These are phyloP conservation scores for Magnusiomyces suaveolens DNA, from an alignment of 1,139 yeast species.

Conservation along the genomic window DNA sequence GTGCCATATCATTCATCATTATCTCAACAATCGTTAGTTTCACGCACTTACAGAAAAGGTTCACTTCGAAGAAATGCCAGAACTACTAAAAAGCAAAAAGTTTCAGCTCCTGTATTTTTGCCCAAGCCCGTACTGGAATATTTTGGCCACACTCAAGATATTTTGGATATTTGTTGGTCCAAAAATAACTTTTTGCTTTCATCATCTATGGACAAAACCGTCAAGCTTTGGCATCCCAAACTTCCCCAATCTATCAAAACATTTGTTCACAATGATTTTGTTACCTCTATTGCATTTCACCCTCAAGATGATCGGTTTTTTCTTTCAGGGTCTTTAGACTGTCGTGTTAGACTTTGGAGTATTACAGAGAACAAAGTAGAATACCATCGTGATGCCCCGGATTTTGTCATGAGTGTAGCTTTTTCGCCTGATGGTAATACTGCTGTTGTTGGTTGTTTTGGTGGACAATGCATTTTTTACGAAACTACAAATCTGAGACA, in stretches of 20 bases:
- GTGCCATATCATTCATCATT: background rate
- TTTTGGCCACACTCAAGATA: constrained; percentile 59
- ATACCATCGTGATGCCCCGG: constrained; percentile 35
- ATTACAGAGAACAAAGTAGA: constrained; percentile 62
- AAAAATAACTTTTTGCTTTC: constrained; percentile 72
- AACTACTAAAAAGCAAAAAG: constrained; percentile 19
- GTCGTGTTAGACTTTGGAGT: constrained; percentile 72
- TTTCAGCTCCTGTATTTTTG: constrained; percentile 71
- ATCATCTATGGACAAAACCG: constrained; percentile 81
- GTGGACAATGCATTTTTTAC: constrained; percentile 56
- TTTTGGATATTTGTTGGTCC: constrained; percentile 78
- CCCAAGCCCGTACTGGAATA: constrained; percentile 54
- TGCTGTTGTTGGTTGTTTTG: constrained; percentile 71
- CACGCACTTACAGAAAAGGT: constrained; percentile 1
- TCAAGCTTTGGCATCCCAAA: constrained; percentile 75
- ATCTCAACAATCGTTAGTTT: background rate
- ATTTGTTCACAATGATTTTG: constrained; percentile 70
- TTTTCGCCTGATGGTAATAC: constrained; percentile 62
- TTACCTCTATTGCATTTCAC: constrained; percentile 72
- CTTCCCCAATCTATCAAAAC: constrained; percentile 52
- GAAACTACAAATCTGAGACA: constrained; percentile 54
- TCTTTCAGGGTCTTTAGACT: constrained; percentile 73
- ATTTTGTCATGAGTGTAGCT: constrained; percentile 56
- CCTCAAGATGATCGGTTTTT: constrained; percentile 85
- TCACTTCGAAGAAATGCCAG: constrained; percentile 8